These are phyloP conservation scores for Fusarium circinatum DNA, from an alignment of 2,329 filamentous ascomycete species.

Conservation along the genomic window DNA sequence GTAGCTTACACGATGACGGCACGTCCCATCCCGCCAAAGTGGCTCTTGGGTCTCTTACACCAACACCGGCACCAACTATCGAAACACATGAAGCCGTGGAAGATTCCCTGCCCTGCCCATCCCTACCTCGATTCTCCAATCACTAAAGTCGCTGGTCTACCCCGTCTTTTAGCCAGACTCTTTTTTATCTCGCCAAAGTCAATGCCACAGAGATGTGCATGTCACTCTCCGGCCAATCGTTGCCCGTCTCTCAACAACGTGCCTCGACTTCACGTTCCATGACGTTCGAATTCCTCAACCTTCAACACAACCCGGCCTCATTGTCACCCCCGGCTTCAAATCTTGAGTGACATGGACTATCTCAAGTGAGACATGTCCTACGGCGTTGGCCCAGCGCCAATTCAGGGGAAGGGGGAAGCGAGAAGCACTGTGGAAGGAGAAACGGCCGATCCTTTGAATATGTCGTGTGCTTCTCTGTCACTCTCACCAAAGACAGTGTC, in stretches of 20 bases:
- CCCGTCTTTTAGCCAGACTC: slow-evolving; percentile 42
- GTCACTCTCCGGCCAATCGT: slow-evolving; percentile 35
- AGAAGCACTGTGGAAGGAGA: slow-evolving; percentile 16
- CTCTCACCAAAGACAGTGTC: neutral
- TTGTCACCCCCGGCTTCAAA: slow-evolving; percentile 4
- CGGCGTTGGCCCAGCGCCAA: slow-evolving; percentile 15
- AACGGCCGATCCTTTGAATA: slow-evolving; percentile 9
- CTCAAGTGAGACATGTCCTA: slow-evolving; percentile 23
- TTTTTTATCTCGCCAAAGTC: slow-evolving; percentile 30
- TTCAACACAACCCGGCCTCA: slow-evolving; percentile 10
- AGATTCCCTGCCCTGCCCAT: slow-evolving; percentile 2
- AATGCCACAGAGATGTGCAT: slow-evolving; percentile 34
- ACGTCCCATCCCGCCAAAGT: slow-evolving; percentile 38
- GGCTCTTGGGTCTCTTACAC: slow-evolving; percentile 5
- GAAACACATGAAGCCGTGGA: neutral
- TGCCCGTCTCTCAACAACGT: slow-evolving; percentile 38
- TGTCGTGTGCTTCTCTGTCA: slow-evolving; percentile 34
- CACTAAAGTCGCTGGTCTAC: slow-evolving; percentile 18
- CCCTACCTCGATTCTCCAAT: slow-evolving; percentile 37
- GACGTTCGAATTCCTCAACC: slow-evolving; percentile 22
- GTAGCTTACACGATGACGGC: slow-evolving; percentile 17
- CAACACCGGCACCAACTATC: slow-evolving; percentile 1
- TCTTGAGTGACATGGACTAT: slow-evolving; percentile 6
- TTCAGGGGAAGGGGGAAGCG: slow-evolving; percentile 27
- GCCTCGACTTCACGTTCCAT: slow-evolving; percentile 34